Percentiles rank a stretch among this genome's conserved stretches.
These are phyloP conservation scores for Chamaecyparis obtusa DNA, from an alignment of 75 land plant species.

Conservation along the genomic window DNA sequence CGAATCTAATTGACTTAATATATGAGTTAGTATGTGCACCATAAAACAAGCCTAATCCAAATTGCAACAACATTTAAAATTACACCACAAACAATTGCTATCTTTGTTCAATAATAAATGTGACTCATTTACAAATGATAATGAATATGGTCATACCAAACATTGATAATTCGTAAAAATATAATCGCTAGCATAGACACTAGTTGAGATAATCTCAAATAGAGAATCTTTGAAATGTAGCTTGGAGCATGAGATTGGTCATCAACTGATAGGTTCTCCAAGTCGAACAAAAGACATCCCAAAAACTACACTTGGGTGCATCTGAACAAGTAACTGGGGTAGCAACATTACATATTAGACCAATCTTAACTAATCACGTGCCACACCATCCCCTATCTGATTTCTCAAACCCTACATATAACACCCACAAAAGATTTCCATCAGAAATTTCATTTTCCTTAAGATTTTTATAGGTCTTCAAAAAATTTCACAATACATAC, in stretches of 20 bases:
- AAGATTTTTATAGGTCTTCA: no score
- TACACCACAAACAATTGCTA: no score
- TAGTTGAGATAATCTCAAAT: not conserved
- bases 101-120: no score
- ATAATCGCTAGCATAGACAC: no score
- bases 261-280: slow-evolving; percentile 37
- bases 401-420: slow-evolving; percentile 39
- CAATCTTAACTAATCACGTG: slow-evolving; percentile 35
- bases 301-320: slow-evolving; percentile 33
- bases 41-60: no score
- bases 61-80: no score
- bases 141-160: no score
- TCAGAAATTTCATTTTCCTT: not conserved
- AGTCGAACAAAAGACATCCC: slow-evolving; percentile 73
- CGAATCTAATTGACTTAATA: no score
- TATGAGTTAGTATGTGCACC: no score
- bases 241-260: slow-evolving; percentile 12
- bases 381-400: slow-evolving; percentile 61
- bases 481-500: no score
- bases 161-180: no score
- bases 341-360: slow-evolving; percentile 14
- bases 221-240: not conserved
- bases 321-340: slow-evolving; percentile 20
- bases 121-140: no score
- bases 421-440: not conserved